Evolutionary conservation across 2,329 filamentous ascomycete genomes (phyloP).

Genomic region (Shiraia sp.): DNA sequence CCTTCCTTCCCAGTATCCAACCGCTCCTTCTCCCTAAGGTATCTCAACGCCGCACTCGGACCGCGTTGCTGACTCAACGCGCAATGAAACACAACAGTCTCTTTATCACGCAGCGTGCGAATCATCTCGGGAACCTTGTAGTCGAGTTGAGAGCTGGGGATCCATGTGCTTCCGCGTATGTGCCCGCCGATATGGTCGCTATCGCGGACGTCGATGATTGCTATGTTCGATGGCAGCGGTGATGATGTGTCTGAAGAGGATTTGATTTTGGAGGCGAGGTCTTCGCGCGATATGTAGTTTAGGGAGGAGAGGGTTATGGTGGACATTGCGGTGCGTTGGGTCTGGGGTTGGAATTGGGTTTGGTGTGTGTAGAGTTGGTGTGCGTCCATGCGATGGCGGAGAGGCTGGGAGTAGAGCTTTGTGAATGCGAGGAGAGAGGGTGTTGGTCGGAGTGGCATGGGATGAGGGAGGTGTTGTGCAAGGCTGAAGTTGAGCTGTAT

Average conservation of each 20-base stretch:
- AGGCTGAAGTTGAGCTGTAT: not conserved
- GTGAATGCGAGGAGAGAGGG: not conserved
- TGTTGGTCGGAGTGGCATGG: not conserved
- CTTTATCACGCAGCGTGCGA: constrained; percentile 73
- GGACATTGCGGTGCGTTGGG: constrained; percentile 12
- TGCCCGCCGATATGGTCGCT: constrained; percentile 89
- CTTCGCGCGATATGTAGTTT: constrained; percentile 66
- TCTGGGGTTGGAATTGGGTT: constrained; percentile 7
- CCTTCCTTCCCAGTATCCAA: constrained; percentile 36
- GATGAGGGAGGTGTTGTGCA: constrained; percentile 1
- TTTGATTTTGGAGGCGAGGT: constrained; percentile 60
- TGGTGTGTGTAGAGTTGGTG: constrained; percentile 21
- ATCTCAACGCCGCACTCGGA: constrained; percentile 79
- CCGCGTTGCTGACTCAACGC: constrained; percentile 89
- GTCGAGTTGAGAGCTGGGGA: constrained; percentile 74
- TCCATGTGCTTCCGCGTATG: constrained; percentile 76
- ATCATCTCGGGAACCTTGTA: constrained; percentile 80
- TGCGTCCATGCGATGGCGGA: constrained; percentile 19
- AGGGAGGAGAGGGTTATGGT: constrained; percentile 66
- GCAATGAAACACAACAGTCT: constrained; percentile 92
- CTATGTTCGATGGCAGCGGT: constrained; percentile 51
- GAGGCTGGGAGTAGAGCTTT: not conserved
- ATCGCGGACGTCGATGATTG: constrained; percentile 88
- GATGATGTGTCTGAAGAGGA: constrained; percentile 24
- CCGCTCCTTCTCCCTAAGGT: constrained; percentile 71